A percentile compares a stretch with the other conserved stretches of the same genome.
Evolutionary conservation across 129 eudicot genomes (phyloP).

Genomic region (Flaveria robusta): DNA sequence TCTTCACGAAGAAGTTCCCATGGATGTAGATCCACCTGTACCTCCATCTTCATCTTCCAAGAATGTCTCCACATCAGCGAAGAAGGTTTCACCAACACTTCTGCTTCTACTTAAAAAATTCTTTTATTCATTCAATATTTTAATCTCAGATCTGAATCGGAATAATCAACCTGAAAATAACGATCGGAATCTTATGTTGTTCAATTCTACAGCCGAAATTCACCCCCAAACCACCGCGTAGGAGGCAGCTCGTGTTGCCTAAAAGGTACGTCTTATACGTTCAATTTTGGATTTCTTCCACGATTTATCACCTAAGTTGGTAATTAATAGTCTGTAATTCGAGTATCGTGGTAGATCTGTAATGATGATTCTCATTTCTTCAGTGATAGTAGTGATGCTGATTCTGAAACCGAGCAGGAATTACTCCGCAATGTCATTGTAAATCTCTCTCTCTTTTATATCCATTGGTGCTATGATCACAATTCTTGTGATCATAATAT

Average conservation of each 20-base stretch:
- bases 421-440: constrained; percentile 42
- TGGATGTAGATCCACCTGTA: constrained; percentile 49
- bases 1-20: constrained; percentile 25
- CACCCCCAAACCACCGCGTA: constrained; percentile 57
- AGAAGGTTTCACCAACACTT: constrained; percentile 41
- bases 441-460: constrained; percentile 11
- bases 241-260: constrained; percentile 31
- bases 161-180: neutral
- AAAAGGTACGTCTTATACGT: constrained; percentile 33
- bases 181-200: neutral
- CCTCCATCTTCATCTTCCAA: constrained; percentile 37
- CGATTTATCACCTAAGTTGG: neutral
- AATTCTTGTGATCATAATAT: neutral
- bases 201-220: constrained; percentile 50
- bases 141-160: constrained; percentile 24
- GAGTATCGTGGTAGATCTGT: neutral
- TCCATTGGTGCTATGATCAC: neutral
- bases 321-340: neutral
- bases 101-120: neutral
- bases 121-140: constrained; percentile 6
- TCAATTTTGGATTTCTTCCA: neutral
- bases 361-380: constrained; percentile 7
- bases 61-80: constrained; percentile 38
- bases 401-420: constrained; percentile 28
- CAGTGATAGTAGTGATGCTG: constrained; percentile 41